A percentile compares a stretch with the other conserved stretches of the same genome.
Evolutionary conservation across 495 filamentous ascomycete genomes (phyloP).

Genomic region (Penicillium taxi): DNA sequence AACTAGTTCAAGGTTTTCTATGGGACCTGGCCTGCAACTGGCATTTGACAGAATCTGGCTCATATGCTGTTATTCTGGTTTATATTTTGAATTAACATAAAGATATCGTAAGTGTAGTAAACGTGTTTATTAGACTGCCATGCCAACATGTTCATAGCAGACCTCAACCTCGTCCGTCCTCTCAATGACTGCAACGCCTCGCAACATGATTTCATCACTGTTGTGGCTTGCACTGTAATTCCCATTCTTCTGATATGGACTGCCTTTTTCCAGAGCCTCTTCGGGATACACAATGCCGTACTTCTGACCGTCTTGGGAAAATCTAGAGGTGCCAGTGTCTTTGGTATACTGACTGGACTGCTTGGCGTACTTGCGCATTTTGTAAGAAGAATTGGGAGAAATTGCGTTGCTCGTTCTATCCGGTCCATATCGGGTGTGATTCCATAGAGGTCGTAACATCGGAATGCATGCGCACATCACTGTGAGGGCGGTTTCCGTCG

Average conservation of each 20-base stretch:
- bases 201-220: slow-evolving; percentile 18
- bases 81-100: too few relatives aligned
- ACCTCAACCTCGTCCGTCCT: slow-evolving; percentile 19
- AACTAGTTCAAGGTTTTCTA: too few relatives aligned
- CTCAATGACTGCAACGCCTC: slow-evolving; percentile 15
- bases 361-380: slow-evolving; percentile 19
- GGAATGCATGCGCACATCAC: slow-evolving; percentile 25
- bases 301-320: slow-evolving; percentile 10
- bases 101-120: too few relatives aligned
- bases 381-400: slow-evolving; percentile 14
- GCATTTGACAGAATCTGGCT: too few relatives aligned
- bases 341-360: too few relatives aligned
- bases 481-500: slow-evolving; percentile 21
- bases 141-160: slow-evolving; percentile 13
- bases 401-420: slow-evolving; percentile 15
- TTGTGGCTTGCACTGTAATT: slow-evolving; percentile 1
- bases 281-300: slow-evolving; percentile 4
- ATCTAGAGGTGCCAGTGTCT: too few relatives aligned
- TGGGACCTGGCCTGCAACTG: too few relatives aligned
- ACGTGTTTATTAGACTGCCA: slow-evolving; percentile 6
- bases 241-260: neutral
- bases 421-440: slow-evolving; percentile 17
- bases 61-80: too few relatives aligned
- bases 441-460: slow-evolving; percentile 22
- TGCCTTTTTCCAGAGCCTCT: too few relatives aligned